Conservation (phyloP, 2,329 filamentous ascomycete species). For the Plenodomus biglobosus region DNA sequence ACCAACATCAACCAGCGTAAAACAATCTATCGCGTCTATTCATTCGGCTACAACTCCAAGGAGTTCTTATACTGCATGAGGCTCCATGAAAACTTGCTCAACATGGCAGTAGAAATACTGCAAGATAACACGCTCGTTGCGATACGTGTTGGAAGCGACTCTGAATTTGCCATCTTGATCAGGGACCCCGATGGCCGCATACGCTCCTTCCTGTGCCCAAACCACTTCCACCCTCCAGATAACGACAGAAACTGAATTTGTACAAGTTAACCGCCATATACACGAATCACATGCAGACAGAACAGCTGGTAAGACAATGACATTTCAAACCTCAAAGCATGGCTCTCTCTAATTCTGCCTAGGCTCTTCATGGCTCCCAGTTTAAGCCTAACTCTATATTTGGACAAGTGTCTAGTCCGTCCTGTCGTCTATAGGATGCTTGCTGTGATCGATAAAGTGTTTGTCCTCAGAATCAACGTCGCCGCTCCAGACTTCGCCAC, state of each 20-base stretch:
- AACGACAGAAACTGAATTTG: background rate
- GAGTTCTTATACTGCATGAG: no score
- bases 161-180: background rate
- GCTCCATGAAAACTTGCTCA: background rate
- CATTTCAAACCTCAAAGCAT: background rate
- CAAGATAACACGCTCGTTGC: background rate
- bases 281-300: background rate
- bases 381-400: background rate
- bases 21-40: background rate
- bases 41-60: background rate
- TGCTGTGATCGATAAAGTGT: background rate
- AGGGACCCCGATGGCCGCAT: background rate
- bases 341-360: background rate
- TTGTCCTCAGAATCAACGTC: constrained; percentile 1
- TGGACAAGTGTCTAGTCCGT: background rate
- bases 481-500: background rate
- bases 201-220: background rate
- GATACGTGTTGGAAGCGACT: background rate
- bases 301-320: background rate
- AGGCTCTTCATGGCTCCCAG: background rate
- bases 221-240: background rate
- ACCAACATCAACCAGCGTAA: background rate
- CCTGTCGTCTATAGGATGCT: background rate
- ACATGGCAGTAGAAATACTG: background rate
- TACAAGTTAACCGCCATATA: background rate